A percentile compares a stretch with the other conserved stretches of the same genome.
Conservation (phyloP, 2,329 filamentous ascomycete genomes). For the Cladosporium colombiae region DNA sequence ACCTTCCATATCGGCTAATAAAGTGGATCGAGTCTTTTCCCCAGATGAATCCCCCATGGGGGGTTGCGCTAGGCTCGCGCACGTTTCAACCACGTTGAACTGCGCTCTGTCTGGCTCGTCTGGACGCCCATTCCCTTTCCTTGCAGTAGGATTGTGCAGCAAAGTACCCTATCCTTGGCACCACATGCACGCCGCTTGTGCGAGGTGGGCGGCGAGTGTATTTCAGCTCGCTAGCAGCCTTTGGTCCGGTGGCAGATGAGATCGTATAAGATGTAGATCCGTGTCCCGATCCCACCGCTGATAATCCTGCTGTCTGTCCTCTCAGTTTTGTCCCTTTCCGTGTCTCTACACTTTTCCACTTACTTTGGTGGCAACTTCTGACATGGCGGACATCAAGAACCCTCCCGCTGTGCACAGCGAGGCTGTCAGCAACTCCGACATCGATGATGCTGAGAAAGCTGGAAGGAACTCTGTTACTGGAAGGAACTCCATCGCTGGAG, state of each 20-base stretch:
- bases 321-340: neutral
- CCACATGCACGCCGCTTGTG: neutral
- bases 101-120: neutral
- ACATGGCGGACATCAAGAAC: constrained; percentile 16
- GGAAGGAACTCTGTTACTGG: neutral
- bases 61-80: neutral
- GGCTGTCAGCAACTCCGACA: constrained; percentile 16
- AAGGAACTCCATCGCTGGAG: constrained; percentile 1
- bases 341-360: neutral
- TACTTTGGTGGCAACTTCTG: neutral
- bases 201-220: constrained; percentile 4
- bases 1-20: constrained; percentile 14
- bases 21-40: constrained; percentile 4
- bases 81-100: constrained; percentile 11
- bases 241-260: constrained; percentile 15
- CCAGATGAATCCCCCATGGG: constrained; percentile 16
- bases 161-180: constrained; percentile 1
- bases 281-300: neutral
- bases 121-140: neutral
- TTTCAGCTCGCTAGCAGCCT: constrained; percentile 15
- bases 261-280: constrained; percentile 16
- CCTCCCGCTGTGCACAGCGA: constrained; percentile 9
- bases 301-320: neutral
- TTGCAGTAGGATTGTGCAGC: constrained; percentile 7
- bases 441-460: constrained; percentile 6